Base-by-base conservation (phyloP, 441 rosid species). In the Adansonia rubrostipa region DNA sequence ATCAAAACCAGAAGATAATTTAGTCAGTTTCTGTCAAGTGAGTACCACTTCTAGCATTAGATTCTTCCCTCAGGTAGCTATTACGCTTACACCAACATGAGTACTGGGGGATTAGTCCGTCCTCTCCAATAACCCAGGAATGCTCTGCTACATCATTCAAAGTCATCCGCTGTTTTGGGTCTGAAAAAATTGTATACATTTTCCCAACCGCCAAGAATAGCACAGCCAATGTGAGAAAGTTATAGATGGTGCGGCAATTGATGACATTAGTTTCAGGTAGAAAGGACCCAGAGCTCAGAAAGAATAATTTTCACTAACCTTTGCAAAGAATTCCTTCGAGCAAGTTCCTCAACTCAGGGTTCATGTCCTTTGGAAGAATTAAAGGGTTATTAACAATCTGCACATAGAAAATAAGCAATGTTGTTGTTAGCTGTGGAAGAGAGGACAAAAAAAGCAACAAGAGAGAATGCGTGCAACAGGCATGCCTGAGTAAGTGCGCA, bases 251-350 rank as follows among this genome's bases (percentile, higher is more conserved):
- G 9, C 11, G 73, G 42, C 20, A 48, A 24, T 70, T 3, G 3
- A 50, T 70, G 36, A 70, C 56, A 45, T 10, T 68, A 45, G 54
- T 4, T 36, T 17, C 3, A 61, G 74, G 24, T 4, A 51, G 24
- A 14, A 68, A 28, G 62, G 47, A 28, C 4, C 4, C 14, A 0
- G 45, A 68, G 45, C 64, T 69, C 57, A 73, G 36, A 53, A 9
- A 14, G 22, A 73, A 72, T 11, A n/a, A 33, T 63, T 44, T 36
- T 58, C 10, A 80, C 91, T 75, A 70, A 89, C 99, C 93, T 89
- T 96, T 96, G 90, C 93, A 89, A 79, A 96, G 98, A 69, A 96
- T 91, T 64, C 98, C 97, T 83, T 91, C 92, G 47, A 96, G 80
- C 77, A 96, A 87, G 82, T 86, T 88, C 85, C 84, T 87, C 62